Base-by-base conservation (phyloP, 164 flowering plant genomes). In the Buxus sempervirens region DNA sequence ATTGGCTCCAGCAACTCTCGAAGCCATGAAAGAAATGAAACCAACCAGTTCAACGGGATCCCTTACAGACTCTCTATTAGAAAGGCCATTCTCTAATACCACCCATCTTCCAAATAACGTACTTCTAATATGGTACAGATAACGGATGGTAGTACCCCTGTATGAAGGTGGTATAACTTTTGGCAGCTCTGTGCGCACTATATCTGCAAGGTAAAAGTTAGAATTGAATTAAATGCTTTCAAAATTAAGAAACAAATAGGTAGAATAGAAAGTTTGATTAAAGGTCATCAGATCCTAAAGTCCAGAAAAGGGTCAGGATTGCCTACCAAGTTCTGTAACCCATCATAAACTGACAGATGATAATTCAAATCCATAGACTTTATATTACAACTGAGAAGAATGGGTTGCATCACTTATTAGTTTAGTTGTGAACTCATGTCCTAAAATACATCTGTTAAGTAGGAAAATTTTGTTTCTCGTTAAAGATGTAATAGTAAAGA, bases 151-250 rank as follows among this genome's bases (percentile, higher is more conserved):
- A 32, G 96, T 75, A 65, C 98, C 98, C 76, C 72, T 83, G 77
- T 86, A 95, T 22, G 98, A 91, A 59, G 98, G 98, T 67, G 98
- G 98, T 74, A 95, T 78, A 63, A 75, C 61, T 57, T 75, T 73
- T 20, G 98, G 97, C 65, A 95, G 82, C 67, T 79, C 74, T 25
- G 88, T 71, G 42, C 91, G 80, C 54, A 88, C 83, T 48, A 88
- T 76, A 83, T 88, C 97, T 94, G 86, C 74, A 79, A 19, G 49
- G 53, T 15, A n/a, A 71, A 14, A 62, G 56, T 13, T 45, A 60
- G 38, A 45, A 19, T 49, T 20, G 26, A 32, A 42, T 42, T 41
- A 45, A 45, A 45, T 45, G 51, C 5, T 4, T 6, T 45, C 12
- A 45, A 10, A 15, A 45, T 10, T 45, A 5, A 45, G 13, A 15